phyloP scores from a whole-genome alignment of 2,329 filamentous ascomycete genomes.

The Trichoderma oligosporum region DNA sequence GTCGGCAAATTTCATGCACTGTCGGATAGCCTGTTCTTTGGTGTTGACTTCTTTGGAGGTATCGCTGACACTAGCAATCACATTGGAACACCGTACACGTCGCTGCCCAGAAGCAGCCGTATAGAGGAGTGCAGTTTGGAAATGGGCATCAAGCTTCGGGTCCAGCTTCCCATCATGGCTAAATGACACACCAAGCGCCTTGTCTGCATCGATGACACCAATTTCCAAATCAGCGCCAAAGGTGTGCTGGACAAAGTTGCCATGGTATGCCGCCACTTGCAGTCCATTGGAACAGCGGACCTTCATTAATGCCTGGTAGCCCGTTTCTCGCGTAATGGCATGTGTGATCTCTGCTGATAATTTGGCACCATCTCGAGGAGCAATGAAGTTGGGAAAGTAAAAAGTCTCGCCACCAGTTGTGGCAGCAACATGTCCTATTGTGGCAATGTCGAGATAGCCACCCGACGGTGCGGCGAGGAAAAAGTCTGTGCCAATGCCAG shows the following conservation, averaged over 20 bases:
- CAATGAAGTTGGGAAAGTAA: slow-evolving; percentile 95
- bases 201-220: slow-evolving; percentile 87
- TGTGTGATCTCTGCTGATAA: slow-evolving; percentile 82
- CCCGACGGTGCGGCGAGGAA: slow-evolving; percentile 90
- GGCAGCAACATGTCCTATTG: slow-evolving; percentile 80
- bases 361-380: slow-evolving; percentile 78
- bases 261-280: slow-evolving; percentile 90
- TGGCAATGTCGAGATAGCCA: slow-evolving; percentile 88
- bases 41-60: slow-evolving; percentile 39
- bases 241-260: slow-evolving; percentile 93
- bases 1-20: slow-evolving; percentile 88
- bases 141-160: slow-evolving; percentile 91
- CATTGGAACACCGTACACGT: slow-evolving; percentile 86
- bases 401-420: slow-evolving; percentile 93
- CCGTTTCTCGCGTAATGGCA: slow-evolving; percentile 82
- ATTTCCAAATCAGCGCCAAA: slow-evolving; percentile 94
- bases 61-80: slow-evolving; percentile 89
- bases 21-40: slow-evolving; percentile 58
- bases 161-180: slow-evolving; percentile 98
- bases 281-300: slow-evolving; percentile 95
- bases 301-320: slow-evolving; percentile 96
- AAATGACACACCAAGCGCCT: slow-evolving; percentile 87
- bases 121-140: slow-evolving; percentile 92
- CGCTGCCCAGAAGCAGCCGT: slow-evolving; percentile 87
- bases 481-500: slow-evolving; percentile 86